Conservation (phyloP, 352 stramenopile genomes). For the Aphanomyces euteiches region DNA sequence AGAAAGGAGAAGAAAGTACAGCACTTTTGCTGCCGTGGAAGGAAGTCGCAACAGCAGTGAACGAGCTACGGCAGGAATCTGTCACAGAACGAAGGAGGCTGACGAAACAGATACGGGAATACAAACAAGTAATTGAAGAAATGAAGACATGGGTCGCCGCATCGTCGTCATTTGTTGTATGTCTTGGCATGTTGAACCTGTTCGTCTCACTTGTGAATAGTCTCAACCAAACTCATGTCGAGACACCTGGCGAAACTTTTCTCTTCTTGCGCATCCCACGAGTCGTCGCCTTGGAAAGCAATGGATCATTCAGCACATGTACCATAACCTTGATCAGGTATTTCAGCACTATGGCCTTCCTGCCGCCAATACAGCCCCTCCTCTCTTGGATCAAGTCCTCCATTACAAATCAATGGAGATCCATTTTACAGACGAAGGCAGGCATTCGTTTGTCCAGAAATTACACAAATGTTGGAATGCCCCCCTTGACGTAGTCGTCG, state of each 20-base stretch:
- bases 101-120: not conserved
- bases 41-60: not conserved
- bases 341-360: not conserved
- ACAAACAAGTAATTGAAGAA: not conserved
- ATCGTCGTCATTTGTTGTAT: not conserved
- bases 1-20: no score
- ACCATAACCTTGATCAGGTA: conserved; percentile 7
- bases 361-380: not conserved
- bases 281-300: not conserved
- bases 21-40: not conserved
- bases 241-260: not conserved
- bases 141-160: not conserved
- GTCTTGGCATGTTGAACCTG: not conserved
- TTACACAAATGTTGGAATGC: not conserved
- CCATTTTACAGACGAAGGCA: not conserved
- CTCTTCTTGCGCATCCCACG: conserved; percentile 8
- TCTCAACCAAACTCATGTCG: not conserved
- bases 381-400: not conserved
- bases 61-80: not conserved
- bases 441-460: not conserved
- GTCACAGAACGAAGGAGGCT: not conserved
- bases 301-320: conserved; percentile 14
- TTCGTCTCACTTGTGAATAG: not conserved
- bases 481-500: not conserved
- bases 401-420: not conserved